A percentile compares a stretch with the other conserved stretches of the same genome.
Evolutionary conservation across 257 asterid species (phyloP).

Genomic region (Solanum pinnatisectum): DNA sequence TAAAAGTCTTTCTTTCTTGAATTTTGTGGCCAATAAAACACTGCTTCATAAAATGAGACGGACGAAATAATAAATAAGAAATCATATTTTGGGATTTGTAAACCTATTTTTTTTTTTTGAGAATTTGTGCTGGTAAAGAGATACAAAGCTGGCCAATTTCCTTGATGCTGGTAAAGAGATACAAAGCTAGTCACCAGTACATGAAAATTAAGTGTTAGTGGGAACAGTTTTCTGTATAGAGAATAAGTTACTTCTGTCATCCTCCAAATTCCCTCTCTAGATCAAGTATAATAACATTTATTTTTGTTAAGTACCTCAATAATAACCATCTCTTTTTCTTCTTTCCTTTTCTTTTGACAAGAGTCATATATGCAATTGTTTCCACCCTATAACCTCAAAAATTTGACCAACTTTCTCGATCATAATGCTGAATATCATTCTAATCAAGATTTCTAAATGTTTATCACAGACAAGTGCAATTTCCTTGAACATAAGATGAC

Average conservation of each 20-base stretch:
- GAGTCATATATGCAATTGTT: not conserved
- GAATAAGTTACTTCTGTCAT: not conserved
- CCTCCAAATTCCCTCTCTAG: not conserved
- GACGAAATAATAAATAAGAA: not conserved
- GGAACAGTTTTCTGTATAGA: not conserved
- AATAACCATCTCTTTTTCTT: not conserved
- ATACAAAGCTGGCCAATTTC: not conserved
- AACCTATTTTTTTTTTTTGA: not conserved
- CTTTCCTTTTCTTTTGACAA: not conserved
- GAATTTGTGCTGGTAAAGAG: not conserved
- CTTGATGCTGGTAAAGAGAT: not conserved
- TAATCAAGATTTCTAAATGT: not conserved
- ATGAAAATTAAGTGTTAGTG: not conserved
- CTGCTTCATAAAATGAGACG: not conserved
- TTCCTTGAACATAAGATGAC: not conserved
- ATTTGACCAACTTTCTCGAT: not conserved
- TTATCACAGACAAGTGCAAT: not conserved
- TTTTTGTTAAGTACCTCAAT: not conserved
- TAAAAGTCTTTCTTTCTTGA: not conserved
- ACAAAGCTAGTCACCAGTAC: not conserved
- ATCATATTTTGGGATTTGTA: not conserved
- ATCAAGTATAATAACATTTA: not conserved
- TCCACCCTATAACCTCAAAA: not conserved
- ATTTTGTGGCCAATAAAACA: not conserved
- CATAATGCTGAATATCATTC: not conserved